Conservation (phyloP, 345 rosid genomes). For the Anacardium occidentale region DNA sequence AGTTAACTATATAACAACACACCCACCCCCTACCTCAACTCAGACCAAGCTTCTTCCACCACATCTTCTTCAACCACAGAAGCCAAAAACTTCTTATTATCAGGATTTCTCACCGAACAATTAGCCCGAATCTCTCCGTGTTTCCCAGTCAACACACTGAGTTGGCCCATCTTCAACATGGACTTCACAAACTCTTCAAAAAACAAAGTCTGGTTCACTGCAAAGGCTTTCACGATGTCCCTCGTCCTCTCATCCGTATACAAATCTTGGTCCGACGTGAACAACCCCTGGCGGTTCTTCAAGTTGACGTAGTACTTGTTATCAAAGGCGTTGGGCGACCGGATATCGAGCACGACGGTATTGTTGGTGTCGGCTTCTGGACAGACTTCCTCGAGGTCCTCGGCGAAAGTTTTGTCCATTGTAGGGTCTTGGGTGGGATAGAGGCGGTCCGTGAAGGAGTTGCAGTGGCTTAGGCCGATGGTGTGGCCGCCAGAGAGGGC, state of each 20-base stretch:
- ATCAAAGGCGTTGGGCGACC: conserved; percentile 68
- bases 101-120: conserved; percentile 62
- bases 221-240: conserved; percentile 60
- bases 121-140: conserved; percentile 76
- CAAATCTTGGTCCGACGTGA: conserved; percentile 86
- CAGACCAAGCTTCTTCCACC: conserved; percentile 37
- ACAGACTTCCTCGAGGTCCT: conserved; percentile 47
- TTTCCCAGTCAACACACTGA: conserved; percentile 54
- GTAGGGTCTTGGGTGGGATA: conserved; percentile 77
- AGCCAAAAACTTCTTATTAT: conserved; percentile 27
- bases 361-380: conserved; percentile 42
- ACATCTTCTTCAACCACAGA: conserved; percentile 49
- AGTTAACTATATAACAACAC: background rate
- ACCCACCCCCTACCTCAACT: conserved; percentile 10
- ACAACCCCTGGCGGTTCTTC: conserved; percentile 76
- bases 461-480: conserved; percentile 67
- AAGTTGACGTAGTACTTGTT: conserved; percentile 79
- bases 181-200: conserved; percentile 55
- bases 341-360: conserved; percentile 55
- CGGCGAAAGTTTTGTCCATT: conserved; percentile 69
- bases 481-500: conserved; percentile 96
- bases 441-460: conserved; percentile 53
- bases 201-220: conserved; percentile 51
- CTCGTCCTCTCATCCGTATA: conserved; percentile 57
- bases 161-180: conserved; percentile 79